Percentiles rank a stretch among this genome's conserved stretches.
phyloP scores from a whole-genome alignment of 129 eudicot genomes.

The Tanacetum coccineum region DNA sequence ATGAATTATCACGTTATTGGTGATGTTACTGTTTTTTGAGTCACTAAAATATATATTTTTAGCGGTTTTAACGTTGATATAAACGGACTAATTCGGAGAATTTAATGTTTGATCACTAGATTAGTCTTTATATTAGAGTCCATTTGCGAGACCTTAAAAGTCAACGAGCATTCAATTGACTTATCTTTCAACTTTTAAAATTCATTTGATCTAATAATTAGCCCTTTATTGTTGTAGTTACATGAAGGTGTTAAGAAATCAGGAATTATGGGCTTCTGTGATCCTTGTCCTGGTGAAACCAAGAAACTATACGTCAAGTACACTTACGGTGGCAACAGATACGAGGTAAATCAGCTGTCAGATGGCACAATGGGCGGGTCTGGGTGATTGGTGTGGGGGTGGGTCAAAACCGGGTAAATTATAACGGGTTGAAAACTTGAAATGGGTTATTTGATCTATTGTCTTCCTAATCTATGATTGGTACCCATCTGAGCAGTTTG shows the following conservation, averaged over 20 bases:
- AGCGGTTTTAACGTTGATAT: too few species aligned
- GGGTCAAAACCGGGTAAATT: background rate
- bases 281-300: constrained; percentile 94
- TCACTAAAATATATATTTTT: background rate
- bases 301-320: constrained; percentile 64
- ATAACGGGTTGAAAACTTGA: too few species aligned
- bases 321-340: constrained; percentile 44
- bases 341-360: constrained; percentile 45
- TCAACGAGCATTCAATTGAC: background rate
- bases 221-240: constrained; percentile 45
- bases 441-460: background rate
- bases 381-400: background rate
- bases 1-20: background rate
- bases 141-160: constrained; percentile 6
- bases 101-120: too few species aligned
- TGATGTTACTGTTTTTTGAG: background rate
- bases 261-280: constrained; percentile 98
- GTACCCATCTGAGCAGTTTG: background rate
- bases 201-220: constrained; percentile 6
- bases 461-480: background rate
- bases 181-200: background rate
- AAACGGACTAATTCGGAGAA: too few species aligned
- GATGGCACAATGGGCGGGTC: constrained; percentile 10
- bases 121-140: background rate
- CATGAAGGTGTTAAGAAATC: constrained; percentile 95